Conservation (phyloP, 2,329 filamentous ascomycete species). For the Hypoxylon sp. region DNA sequence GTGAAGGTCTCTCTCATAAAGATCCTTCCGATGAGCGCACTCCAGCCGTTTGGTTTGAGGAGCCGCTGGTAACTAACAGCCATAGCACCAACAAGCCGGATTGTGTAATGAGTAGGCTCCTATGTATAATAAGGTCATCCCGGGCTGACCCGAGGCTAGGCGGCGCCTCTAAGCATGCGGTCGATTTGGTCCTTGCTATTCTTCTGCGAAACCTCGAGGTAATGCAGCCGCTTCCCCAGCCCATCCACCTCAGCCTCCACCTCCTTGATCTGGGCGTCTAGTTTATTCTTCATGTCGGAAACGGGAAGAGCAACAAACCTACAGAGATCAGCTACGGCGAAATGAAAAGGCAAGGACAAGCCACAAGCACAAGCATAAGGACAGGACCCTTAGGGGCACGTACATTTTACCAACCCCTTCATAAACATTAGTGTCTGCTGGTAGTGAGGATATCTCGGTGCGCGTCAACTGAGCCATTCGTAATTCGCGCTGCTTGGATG, state of each 20-base stretch:
- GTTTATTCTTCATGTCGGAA: conserved; percentile 79
- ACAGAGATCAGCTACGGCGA: conserved; percentile 29
- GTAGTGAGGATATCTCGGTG: conserved; percentile 83
- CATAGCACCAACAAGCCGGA: conserved; percentile 6
- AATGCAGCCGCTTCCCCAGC: conserved; percentile 89
- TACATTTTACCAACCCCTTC: conserved; percentile 99
- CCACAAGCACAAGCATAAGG: too few species aligned
- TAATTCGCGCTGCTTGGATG: conserved; percentile 87
- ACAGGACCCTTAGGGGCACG: conserved; percentile 55
- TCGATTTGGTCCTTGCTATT: conserved; percentile 94
- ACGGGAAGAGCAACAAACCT: conserved; percentile 92
- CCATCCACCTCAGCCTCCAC: conserved; percentile 84
- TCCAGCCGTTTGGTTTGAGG: background rate
- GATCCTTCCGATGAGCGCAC: background rate
- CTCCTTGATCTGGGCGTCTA: conserved; percentile 80
- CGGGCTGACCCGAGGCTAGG: conserved; percentile 42
- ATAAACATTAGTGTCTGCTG: conserved; percentile 84
- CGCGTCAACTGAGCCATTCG: conserved; percentile 90
- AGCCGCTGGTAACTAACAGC: background rate
- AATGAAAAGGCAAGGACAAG: conserved; percentile 5
- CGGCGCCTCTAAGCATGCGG: conserved; percentile 77
- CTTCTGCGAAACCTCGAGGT: conserved; percentile 94
- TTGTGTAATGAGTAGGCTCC: conserved; percentile 7
- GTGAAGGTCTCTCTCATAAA: background rate
- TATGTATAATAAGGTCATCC: background rate